Evolutionary conservation across 345 rosid species (phyloP).

Genomic region (Gossypium ekmanianum): DNA sequence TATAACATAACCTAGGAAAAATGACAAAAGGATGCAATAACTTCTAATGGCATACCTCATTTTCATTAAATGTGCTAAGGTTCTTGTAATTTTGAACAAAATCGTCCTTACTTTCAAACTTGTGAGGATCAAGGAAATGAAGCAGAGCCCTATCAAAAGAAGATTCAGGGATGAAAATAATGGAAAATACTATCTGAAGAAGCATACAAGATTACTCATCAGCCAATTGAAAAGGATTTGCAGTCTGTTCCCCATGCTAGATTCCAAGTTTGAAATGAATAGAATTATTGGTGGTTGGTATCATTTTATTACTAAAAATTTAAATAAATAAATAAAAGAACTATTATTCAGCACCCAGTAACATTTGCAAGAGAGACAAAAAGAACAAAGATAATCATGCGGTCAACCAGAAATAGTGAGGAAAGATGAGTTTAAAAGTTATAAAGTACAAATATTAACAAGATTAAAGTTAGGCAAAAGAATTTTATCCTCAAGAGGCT

Average conservation of each 20-base stretch:
- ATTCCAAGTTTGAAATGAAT: not conserved
- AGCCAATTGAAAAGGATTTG: not conserved
- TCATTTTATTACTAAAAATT: not conserved
- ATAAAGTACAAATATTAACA: not conserved
- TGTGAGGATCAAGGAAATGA: conserved; percentile 88
- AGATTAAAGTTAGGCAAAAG: not conserved
- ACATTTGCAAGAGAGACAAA: too few species aligned
- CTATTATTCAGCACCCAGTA: not conserved
- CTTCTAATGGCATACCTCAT: conserved; percentile 47
- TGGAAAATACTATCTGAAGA: not conserved
- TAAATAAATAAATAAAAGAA: too few species aligned
- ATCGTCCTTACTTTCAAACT: conserved; percentile 88
- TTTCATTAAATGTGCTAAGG: conserved; percentile 92
- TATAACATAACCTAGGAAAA: not conserved
- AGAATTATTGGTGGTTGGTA: not conserved
- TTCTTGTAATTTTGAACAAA: conserved; percentile 94
- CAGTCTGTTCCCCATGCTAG: not conserved
- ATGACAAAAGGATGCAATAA: conserved; percentile 4
- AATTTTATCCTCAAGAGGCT: not conserved
- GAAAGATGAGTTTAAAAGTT: too few species aligned
- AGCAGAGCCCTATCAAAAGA: conserved; percentile 74
- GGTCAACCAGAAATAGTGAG: too few species aligned
- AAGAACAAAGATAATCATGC: too few species aligned
- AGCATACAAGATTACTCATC: not conserved
- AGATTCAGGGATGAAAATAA: not conserved